Evolutionary conservation across 169 alveolate species (phyloP).

Genomic region (Plasmodium inui): DNA sequence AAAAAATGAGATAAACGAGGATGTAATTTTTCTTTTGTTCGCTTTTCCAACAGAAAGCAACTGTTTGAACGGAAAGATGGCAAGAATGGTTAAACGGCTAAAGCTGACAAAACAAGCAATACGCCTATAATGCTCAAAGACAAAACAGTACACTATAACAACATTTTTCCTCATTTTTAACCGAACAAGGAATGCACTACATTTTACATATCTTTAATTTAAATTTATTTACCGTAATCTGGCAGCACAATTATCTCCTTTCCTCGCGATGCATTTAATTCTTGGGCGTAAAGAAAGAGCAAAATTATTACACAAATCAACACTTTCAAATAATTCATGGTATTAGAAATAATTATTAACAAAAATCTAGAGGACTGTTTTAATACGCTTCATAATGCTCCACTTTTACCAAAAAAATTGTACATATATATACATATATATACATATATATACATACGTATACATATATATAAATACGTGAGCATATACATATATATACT

Average conservation of each 20-base stretch:
- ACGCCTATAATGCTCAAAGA: background rate
- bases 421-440: background rate
- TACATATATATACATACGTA: background rate
- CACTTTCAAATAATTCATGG: slow-evolving; percentile 9
- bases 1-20: background rate
- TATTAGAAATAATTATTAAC: background rate
- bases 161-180: background rate
- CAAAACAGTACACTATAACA: background rate
- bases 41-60: background rate
- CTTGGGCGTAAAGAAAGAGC: slow-evolving; percentile 14
- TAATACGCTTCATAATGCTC: slow-evolving; percentile 17
- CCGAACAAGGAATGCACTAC: background rate
- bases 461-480: background rate
- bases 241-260: slow-evolving; percentile 4
- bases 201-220: background rate
- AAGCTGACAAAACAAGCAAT: background rate
- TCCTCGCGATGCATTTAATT: slow-evolving; percentile 9
- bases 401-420: background rate
- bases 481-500: background rate
- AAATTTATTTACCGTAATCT: background rate
- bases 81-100: background rate
- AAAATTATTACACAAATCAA: background rate
- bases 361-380: background rate
- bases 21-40: background rate
- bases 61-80: background rate